These are phyloP conservation scores for Botrytis sinoallii DNA, from an alignment of 2,329 filamentous ascomycete species.

Conservation along the genomic window DNA sequence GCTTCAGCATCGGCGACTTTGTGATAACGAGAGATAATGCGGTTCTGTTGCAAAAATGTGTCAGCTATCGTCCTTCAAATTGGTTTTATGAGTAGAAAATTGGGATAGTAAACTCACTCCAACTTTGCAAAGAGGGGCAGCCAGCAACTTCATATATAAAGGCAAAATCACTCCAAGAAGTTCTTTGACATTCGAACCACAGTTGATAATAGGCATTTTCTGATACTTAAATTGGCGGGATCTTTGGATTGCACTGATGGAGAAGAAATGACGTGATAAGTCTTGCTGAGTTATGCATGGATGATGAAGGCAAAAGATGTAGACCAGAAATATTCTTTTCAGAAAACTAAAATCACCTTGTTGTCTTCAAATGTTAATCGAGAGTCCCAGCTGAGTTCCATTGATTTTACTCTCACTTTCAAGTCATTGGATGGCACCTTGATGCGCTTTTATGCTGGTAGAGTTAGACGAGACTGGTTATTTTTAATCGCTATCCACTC, in stretches of 20 bases:
- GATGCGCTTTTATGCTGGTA: fast-evolving
- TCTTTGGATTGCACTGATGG: no score
- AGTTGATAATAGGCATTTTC: not conserved
- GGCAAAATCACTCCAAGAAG: not conserved
- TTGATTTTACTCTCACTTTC: not conserved
- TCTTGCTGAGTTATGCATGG: not conserved
- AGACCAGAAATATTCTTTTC: not conserved
- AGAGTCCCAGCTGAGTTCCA: fast-evolving
- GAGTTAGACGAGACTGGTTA: not conserved
- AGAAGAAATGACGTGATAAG: not conserved
- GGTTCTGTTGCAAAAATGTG: no score
- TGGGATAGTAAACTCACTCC: no score
- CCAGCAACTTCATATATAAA: no score
- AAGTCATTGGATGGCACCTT: not conserved
- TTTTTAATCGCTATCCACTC: not conserved
- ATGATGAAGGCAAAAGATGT: not conserved
- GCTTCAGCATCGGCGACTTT: not conserved
- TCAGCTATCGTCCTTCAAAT: fast-evolving
- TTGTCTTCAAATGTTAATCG: no score
- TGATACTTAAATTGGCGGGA: not conserved
- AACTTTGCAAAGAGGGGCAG: not conserved
- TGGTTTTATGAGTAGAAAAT: not conserved
- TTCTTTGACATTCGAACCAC: not conserved
- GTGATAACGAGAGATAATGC: no score
- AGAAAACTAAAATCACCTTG: not conserved